Percentiles rank a stretch among this genome's conserved stretches.
phyloP scores from a whole-genome alignment of 768 basidiomycete species.

The Suillus bovinus region DNA sequence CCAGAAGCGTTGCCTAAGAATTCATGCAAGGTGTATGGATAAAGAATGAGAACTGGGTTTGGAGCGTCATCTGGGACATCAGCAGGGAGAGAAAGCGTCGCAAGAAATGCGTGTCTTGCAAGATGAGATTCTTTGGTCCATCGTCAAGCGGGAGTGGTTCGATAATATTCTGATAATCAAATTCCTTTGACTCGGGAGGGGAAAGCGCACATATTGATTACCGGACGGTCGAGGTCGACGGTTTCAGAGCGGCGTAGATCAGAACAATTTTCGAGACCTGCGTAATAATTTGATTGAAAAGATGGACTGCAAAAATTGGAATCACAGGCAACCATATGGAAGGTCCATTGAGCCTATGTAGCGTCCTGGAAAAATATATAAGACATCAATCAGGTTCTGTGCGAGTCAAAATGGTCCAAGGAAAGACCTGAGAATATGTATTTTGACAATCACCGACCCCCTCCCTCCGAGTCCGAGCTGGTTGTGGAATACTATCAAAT shows the following conservation, averaged over 20 bases:
- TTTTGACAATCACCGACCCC: not conserved
- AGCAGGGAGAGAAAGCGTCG: conserved; percentile 60
- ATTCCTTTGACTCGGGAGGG: not conserved
- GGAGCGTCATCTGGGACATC: conserved; percentile 66
- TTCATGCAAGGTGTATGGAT: conserved; percentile 65
- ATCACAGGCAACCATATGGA: not conserved
- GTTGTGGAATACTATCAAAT: not conserved
- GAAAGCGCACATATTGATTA: conserved; percentile 20
- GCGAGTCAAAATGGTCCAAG: not conserved
- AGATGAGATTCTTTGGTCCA: conserved; percentile 41
- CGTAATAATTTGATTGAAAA: not conserved
- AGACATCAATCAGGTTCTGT: not conserved
- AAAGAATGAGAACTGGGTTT: conserved; percentile 66
- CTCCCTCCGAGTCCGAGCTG: not conserved
- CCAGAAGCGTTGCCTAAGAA: conserved; percentile 60
- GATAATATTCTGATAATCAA: not conserved
- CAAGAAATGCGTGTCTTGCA: conserved; percentile 56
- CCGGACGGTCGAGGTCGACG: conserved; percentile 15
- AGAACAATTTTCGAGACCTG: not conserved
- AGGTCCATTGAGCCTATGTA: not conserved
- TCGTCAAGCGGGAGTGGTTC: conserved; percentile 3
- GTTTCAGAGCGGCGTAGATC: not conserved
- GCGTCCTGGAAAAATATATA: not conserved
- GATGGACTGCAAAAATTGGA: not conserved
- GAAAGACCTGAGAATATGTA: not conserved